Percentiles rank a stretch among this genome's conserved stretches.
These are phyloP conservation scores for Lonicera japonica DNA, from an alignment of 129 eudicot species.

Conservation along the genomic window DNA sequence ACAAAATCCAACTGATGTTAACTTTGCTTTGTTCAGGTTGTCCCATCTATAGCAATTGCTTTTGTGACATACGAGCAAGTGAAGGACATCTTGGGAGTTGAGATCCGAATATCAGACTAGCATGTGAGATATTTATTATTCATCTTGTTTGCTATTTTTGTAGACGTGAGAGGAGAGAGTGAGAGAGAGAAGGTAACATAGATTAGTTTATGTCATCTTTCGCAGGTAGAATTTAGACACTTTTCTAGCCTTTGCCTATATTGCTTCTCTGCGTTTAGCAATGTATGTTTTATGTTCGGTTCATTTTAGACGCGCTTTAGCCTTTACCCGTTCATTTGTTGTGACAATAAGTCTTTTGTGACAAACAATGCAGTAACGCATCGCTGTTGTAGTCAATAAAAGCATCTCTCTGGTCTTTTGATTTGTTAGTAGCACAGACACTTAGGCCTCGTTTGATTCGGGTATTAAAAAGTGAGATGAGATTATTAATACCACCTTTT, in stretches of 20 bases:
- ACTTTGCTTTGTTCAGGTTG: conserved; percentile 49
- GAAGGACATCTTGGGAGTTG: conserved; percentile 78
- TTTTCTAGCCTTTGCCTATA: conserved; percentile 11
- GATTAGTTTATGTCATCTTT: conserved; percentile 7
- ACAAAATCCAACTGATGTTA: not conserved
- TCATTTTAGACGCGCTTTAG: not conserved
- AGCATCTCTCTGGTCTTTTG: not conserved
- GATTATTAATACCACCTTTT: too few relatives aligned
- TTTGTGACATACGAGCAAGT: conserved; percentile 95
- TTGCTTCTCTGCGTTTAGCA: conserved; percentile 4
- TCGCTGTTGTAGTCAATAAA: not conserved
- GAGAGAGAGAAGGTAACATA: not conserved
- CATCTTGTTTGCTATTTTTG: conserved; percentile 24
- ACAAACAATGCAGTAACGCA: not conserved
- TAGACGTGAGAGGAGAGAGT: conserved; percentile 13
- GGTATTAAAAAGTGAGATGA: too few relatives aligned
- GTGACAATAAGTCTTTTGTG: conserved; percentile 10
- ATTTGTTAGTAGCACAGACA: too few relatives aligned
- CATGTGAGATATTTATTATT: not conserved
- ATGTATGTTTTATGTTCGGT: conserved; percentile 6
- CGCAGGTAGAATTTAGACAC: conserved; percentile 4
- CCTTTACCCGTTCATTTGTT: not conserved
- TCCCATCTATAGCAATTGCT: conserved; percentile 92
- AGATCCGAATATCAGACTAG: conserved; percentile 80
- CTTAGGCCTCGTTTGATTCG: too few relatives aligned